Percentiles rank a stretch among this genome's conserved stretches.
phyloP scores from a whole-genome alignment of 805 yeast species.

The Candida dajiaensis region DNA sequence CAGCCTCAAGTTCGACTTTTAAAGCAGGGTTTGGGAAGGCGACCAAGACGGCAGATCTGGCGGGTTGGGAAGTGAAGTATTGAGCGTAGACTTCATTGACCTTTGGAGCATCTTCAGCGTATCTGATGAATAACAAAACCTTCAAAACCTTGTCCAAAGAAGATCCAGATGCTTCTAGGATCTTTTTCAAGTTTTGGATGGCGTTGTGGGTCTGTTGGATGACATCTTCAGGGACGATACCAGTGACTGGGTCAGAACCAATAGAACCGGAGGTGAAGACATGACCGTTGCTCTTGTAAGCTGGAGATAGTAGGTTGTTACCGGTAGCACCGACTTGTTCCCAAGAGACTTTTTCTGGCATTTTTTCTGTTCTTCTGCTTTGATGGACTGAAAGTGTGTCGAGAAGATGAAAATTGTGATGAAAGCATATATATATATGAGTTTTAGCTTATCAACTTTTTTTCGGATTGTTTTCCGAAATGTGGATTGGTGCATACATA shows the following conservation, averaged over 20 bases:
- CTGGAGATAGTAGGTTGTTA: slow-evolving; percentile 34
- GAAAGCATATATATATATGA: background rate
- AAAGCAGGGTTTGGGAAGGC: slow-evolving; percentile 44
- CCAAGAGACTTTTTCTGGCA: slow-evolving; percentile 30
- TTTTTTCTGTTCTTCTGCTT: background rate
- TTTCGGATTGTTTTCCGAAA: background rate
- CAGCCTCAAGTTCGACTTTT: slow-evolving; percentile 47
- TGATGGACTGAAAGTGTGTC: background rate
- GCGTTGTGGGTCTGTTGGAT: slow-evolving; percentile 41
- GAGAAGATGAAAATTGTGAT: background rate
- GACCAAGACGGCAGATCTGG: slow-evolving; percentile 47
- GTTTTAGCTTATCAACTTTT: background rate
- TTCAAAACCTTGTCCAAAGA: slow-evolving; percentile 41
- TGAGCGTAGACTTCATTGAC: slow-evolving; percentile 42
- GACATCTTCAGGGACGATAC: slow-evolving; percentile 36
- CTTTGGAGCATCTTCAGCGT: slow-evolving; percentile 34
- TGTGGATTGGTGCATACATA: background rate
- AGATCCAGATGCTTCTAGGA: slow-evolving; percentile 40
- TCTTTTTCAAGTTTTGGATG: slow-evolving; percentile 35
- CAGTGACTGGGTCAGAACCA: slow-evolving; percentile 36
- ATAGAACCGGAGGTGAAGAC: slow-evolving; percentile 46
- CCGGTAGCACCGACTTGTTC: slow-evolving; percentile 26
- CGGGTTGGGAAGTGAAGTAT: slow-evolving; percentile 43
- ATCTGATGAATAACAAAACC: slow-evolving; percentile 42
- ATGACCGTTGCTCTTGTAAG: slow-evolving; percentile 33